phyloP scores from a whole-genome alignment of 768 basidiomycete genomes.

The Tulasnella sp. region DNA sequence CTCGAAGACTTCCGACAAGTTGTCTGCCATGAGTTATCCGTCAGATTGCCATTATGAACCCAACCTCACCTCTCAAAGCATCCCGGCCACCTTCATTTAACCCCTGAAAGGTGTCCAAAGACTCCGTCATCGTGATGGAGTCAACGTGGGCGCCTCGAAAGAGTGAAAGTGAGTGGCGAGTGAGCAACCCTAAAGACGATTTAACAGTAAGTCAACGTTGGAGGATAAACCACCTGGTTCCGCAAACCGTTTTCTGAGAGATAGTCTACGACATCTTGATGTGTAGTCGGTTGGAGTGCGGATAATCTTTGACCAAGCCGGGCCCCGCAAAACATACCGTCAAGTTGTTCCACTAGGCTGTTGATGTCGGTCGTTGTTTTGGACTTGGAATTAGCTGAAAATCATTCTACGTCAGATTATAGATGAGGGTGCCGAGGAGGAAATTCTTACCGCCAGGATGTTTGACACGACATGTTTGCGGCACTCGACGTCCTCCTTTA shows the following conservation, averaged over 20 bases:
- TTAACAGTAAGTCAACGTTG: background rate
- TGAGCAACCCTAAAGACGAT: constrained; percentile 6
- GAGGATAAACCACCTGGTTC: background rate
- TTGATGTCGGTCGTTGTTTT: background rate
- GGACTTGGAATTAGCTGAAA: background rate
- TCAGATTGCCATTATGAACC: background rate
- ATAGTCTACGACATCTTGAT: background rate
- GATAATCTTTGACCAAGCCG: background rate
- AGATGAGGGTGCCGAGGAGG: background rate
- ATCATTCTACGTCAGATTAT: background rate
- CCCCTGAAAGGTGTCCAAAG: background rate
- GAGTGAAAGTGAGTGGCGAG: background rate
- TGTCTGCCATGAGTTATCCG: background rate
- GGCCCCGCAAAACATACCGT: background rate
- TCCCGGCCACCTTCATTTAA: constrained; percentile 13
- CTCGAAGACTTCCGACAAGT: background rate
- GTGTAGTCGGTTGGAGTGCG: background rate
- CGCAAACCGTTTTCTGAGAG: constrained; percentile 1
- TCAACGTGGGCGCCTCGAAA: background rate
- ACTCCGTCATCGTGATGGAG: background rate
- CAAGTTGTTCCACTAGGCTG: background rate
- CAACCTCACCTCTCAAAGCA: background rate
- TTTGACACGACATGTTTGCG: background rate
- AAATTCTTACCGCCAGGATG: background rate
- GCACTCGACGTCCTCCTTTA: background rate